Conservation (phyloP, 768 basidiomycete genomes). For the Serendipita sp. region DNA sequence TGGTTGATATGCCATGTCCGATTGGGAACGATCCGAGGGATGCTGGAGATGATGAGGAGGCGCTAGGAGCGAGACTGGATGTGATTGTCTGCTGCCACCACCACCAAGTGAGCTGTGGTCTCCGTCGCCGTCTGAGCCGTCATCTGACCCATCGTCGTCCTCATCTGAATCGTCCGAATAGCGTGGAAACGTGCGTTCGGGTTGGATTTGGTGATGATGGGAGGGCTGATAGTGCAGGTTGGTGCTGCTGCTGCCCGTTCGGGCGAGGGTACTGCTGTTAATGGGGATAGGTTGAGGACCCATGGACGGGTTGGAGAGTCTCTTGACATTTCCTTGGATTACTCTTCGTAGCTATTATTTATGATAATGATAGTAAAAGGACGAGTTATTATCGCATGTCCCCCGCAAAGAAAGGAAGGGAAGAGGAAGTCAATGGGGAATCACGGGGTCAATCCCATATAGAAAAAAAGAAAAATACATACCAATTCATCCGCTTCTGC, state of each 20-base stretch:
- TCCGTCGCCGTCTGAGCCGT: not conserved
- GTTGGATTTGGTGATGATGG: too few relatives aligned
- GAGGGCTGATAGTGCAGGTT: not conserved
- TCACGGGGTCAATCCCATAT: too few relatives aligned
- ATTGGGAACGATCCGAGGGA: too few relatives aligned
- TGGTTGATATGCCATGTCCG: too few relatives aligned
- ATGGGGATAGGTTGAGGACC: not conserved
- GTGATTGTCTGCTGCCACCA: too few relatives aligned
- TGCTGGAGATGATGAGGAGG: too few relatives aligned
- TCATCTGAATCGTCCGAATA: not conserved
- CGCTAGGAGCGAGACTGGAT: too few relatives aligned
- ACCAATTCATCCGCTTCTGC: slow-evolving; percentile 4
- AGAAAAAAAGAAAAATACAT: too few relatives aligned
- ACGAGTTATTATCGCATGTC: not conserved
- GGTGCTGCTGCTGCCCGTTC: not conserved
- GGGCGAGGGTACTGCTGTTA: not conserved
- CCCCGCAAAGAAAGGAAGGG: too few relatives aligned
- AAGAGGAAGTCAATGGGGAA: too few relatives aligned
- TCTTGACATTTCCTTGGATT: slow-evolving; percentile 3
- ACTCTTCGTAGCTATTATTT: not conserved
- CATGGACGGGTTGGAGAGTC: not conserved
- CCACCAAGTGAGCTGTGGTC: not conserved
- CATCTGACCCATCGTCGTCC: not conserved
- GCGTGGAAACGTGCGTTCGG: not conserved
- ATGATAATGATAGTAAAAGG: not conserved